Percentiles rank a stretch among this genome's conserved stretches.
Evolutionary conservation across 345 rosid species (phyloP).

Genomic region (Eutrema yunnanense): DNA sequence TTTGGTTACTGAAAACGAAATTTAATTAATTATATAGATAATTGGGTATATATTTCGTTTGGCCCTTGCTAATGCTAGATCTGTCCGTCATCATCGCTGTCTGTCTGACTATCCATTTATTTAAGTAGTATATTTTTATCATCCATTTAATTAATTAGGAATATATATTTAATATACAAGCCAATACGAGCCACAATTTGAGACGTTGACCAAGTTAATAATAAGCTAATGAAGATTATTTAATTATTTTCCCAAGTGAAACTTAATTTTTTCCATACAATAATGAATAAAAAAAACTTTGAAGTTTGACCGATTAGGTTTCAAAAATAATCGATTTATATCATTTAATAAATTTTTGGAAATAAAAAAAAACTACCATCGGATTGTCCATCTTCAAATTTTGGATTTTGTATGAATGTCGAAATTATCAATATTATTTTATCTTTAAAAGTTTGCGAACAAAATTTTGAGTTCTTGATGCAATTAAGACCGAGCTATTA

Average conservation of each 20-base stretch:
- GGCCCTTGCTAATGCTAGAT: constrained; percentile 17
- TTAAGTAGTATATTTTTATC: no score
- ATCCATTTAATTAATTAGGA: neutral
- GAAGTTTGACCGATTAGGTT: no score
- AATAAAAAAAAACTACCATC: no score
- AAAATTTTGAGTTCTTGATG: no score
- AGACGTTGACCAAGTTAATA: constrained; percentile 11
- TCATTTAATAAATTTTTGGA: no score
- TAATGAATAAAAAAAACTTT: neutral
- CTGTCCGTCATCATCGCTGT: constrained; percentile 3
- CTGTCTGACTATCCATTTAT: neutral
- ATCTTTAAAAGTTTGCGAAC: no score
- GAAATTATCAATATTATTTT: no score
- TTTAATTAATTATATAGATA: neutral
- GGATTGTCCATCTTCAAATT: no score
- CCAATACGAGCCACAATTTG: constrained; percentile 1
- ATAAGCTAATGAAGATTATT: neutral
- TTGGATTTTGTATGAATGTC: no score
- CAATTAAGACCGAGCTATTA: neutral
- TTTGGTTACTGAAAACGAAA: constrained; percentile 22
- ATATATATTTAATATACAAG: neutral
- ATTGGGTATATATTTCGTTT: neutral
- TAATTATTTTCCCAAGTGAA: neutral
- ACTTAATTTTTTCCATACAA: neutral
- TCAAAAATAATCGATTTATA: no score